Evolutionary conservation across 768 basidiomycete genomes (phyloP).

Genomic region (Tylopilus rubrobrunneus): DNA sequence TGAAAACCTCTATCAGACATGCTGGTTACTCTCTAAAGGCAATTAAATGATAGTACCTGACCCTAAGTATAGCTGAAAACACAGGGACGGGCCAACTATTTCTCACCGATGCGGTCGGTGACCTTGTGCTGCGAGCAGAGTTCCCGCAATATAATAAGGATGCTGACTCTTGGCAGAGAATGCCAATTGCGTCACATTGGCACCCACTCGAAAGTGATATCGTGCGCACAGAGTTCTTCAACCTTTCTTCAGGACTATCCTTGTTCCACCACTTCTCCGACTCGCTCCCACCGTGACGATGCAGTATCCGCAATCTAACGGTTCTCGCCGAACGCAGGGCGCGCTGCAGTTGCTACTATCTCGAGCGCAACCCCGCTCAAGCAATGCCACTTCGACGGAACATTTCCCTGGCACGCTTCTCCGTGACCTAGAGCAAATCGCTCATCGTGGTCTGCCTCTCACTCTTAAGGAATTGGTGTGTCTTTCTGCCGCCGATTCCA

Average conservation of each 20-base stretch:
- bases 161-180: background rate
- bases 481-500: background rate
- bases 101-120: no score
- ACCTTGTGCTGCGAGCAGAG: no score
- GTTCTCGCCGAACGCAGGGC: background rate
- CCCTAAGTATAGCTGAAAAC: no score
- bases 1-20: no score
- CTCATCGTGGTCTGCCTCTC: constrained; percentile 25
- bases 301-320: background rate
- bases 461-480: constrained; percentile 28
- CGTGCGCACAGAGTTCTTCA: background rate
- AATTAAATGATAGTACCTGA: no score
- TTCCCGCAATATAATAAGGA: no score
- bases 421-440: constrained; percentile 28
- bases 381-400: background rate
- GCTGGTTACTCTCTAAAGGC: no score
- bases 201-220: background rate
- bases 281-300: background rate
- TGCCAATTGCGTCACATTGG: background rate
- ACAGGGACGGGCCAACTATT: no score
- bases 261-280: background rate
- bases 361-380: constrained; percentile 4
- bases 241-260: background rate
- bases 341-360: constrained; percentile 15
- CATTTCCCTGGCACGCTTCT: constrained; percentile 15